phyloP scores from a whole-genome alignment of 2,329 filamentous ascomycete species.

The Lizonia empirigonia region DNA sequence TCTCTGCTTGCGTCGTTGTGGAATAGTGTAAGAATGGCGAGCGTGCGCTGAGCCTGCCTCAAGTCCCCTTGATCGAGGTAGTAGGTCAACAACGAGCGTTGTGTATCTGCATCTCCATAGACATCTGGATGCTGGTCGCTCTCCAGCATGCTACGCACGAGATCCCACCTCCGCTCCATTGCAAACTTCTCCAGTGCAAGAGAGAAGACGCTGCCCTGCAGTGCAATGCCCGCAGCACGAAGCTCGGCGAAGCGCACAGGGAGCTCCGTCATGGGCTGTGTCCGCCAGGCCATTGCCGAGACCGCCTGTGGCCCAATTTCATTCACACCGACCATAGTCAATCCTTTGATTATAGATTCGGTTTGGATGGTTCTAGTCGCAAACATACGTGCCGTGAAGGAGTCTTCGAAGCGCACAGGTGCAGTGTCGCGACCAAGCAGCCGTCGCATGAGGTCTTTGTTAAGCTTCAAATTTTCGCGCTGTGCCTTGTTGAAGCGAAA shows the following conservation, averaged over 20 bases:
- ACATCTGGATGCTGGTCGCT: constrained; percentile 70
- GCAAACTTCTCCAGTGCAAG: constrained; percentile 70
- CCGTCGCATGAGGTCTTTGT: constrained; percentile 41
- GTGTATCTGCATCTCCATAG: constrained; percentile 61
- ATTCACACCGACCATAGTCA: constrained; percentile 72
- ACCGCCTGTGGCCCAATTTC: constrained; percentile 76
- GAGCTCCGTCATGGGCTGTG: constrained; percentile 63
- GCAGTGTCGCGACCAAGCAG: constrained; percentile 51
- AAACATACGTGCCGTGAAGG: constrained; percentile 79
- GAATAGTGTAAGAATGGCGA: constrained; percentile 59
- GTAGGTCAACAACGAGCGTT: constrained; percentile 59
- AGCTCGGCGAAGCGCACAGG: constrained; percentile 65
- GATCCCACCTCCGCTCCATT: constrained; percentile 57
- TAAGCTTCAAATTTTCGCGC: constrained; percentile 24
- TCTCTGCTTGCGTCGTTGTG: constrained; percentile 44
- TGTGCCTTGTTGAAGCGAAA: constrained; percentile 13
- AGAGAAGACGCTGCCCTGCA: constrained; percentile 68
- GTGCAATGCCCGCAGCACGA: constrained; percentile 64
- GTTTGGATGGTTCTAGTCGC: constrained; percentile 76
- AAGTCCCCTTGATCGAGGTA: constrained; percentile 60
- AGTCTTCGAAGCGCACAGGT: constrained; percentile 60
- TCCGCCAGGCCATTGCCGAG: constrained; percentile 75
- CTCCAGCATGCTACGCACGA: constrained; percentile 59
- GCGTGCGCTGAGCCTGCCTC: constrained; percentile 60
- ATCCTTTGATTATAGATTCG: constrained; percentile 71